Evolutionary conservation across 495 filamentous ascomycete species (phyloP).

Genomic region (Pyronema omphalodes): DNA sequence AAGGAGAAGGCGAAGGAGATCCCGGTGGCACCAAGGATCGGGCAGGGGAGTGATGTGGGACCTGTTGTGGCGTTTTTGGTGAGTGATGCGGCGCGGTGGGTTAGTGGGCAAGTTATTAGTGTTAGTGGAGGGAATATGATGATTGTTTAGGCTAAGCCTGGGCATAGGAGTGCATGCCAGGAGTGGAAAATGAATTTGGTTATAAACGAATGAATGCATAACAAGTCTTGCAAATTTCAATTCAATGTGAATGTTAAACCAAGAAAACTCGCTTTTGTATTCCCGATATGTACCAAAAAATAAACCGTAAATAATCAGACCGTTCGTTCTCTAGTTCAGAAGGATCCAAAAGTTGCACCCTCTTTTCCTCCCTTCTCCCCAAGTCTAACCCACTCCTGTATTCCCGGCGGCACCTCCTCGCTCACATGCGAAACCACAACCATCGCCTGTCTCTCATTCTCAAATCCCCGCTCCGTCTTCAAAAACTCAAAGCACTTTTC

Average conservation of each 20-base stretch:
- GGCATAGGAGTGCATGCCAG: background rate
- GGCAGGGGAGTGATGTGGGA: background rate
- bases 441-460: conserved; percentile 47
- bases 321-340: background rate
- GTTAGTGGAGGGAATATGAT: conserved; percentile 3
- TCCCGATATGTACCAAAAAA: background rate
- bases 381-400: conserved; percentile 52
- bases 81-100: background rate
- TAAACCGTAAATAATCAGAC: background rate
- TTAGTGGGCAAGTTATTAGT: background rate
- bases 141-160: background rate
- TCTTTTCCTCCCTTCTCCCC: conserved; percentile 11
- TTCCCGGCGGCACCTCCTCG: conserved; percentile 68
- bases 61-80: conserved; percentile 3
- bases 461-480: conserved; percentile 37
- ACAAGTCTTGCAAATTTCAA: background rate
- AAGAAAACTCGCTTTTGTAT: background rate
- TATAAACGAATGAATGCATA: background rate
- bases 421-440: conserved; percentile 76
- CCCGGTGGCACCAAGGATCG: background rate
- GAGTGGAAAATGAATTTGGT: background rate
- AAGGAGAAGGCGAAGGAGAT: conserved; percentile 1
- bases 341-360: conserved; percentile 12
- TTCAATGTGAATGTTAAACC: background rate
- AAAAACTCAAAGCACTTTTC: conserved; percentile 73